Evolutionary conservation across 2,329 filamentous ascomycete genomes (phyloP).

Genomic region (Intubia oerlemansii): DNA sequence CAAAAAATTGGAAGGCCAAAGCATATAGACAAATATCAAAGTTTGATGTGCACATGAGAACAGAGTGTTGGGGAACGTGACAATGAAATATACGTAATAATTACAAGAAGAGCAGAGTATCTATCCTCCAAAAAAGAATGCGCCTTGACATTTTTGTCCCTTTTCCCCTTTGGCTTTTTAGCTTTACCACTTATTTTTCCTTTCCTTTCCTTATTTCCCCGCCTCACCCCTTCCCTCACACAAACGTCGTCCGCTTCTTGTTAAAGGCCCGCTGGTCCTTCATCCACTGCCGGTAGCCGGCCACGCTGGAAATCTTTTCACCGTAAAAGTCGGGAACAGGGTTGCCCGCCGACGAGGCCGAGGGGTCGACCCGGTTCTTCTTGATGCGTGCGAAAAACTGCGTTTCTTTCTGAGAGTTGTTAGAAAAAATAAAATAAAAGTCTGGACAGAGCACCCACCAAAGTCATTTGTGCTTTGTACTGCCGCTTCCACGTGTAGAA

Average conservation of each 20-base stretch:
- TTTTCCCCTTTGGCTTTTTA: too few relatives aligned
- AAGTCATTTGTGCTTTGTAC: conserved; percentile 49
- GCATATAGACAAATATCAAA: too few relatives aligned
- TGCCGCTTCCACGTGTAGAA: conserved; percentile 60
- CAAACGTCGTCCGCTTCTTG: conserved; percentile 55
- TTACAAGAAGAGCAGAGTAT: too few relatives aligned
- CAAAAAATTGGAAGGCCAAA: too few relatives aligned
- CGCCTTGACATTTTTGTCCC: too few relatives aligned
- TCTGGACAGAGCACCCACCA: conserved; percentile 9
- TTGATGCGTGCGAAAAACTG: conserved; percentile 86
- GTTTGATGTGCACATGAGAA: too few relatives aligned
- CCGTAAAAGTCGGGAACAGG: conserved; percentile 96
- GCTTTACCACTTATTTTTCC: too few relatives aligned
- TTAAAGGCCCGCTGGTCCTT: conserved; percentile 97
- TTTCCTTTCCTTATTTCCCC: too few relatives aligned
- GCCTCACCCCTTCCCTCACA: too few relatives aligned
- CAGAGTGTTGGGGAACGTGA: too few relatives aligned
- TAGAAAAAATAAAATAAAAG: background rate
- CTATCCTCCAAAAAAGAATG: too few relatives aligned
- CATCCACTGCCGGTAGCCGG: conserved; percentile 82
- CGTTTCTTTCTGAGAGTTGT: conserved; percentile 47
- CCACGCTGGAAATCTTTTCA: conserved; percentile 87
- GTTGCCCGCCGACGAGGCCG: conserved; percentile 71
- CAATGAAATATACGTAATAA: too few relatives aligned
- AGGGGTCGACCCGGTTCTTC: conserved; percentile 79